phyloP scores from a whole-genome alignment of 1,284 basidiomycete genomes.

The Cutaneotrichosporon cyanovorans region DNA sequence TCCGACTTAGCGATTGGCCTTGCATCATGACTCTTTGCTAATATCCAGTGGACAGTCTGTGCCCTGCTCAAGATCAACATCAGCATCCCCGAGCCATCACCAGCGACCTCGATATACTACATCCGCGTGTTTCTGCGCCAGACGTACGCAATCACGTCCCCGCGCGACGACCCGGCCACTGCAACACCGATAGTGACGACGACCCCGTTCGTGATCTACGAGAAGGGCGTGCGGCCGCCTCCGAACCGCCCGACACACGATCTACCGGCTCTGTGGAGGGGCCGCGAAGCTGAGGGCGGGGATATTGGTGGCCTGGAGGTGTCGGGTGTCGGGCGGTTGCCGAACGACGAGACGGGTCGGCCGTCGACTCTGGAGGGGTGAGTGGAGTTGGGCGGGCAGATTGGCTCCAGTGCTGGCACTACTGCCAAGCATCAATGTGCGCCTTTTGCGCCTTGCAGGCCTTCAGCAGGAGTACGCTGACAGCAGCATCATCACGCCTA shows the following conservation, averaged over 20 bases:
- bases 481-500: constrained; percentile 31
- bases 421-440: no score
- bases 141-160: constrained; percentile 24
- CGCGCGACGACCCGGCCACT: constrained; percentile 21
- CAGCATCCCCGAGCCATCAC: constrained; percentile 16
- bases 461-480: no score
- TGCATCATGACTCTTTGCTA: neutral
- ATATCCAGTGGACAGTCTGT: constrained; percentile 37
- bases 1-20: no score
- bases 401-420: no score
- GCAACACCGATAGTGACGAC: constrained; percentile 9
- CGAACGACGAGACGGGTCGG: constrained; percentile 29
- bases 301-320: constrained; percentile 10
- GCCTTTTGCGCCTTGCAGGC: no score
- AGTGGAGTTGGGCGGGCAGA: no score
- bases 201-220: constrained; percentile 16
- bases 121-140: constrained; percentile 27
- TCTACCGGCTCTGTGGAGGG: constrained; percentile 27
- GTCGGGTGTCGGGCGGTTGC: constrained; percentile 23
- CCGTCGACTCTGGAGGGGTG: constrained; percentile 29
- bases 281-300: constrained; percentile 11
- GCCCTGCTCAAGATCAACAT: constrained; percentile 22
- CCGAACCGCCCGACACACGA: constrained; percentile 8
- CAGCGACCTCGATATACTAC: constrained; percentile 27
- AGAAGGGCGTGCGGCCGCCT: constrained; percentile 15